Evolutionary conservation across 352 stramenopile species (phyloP).

Genomic region (Aphanomyces invadans): DNA sequence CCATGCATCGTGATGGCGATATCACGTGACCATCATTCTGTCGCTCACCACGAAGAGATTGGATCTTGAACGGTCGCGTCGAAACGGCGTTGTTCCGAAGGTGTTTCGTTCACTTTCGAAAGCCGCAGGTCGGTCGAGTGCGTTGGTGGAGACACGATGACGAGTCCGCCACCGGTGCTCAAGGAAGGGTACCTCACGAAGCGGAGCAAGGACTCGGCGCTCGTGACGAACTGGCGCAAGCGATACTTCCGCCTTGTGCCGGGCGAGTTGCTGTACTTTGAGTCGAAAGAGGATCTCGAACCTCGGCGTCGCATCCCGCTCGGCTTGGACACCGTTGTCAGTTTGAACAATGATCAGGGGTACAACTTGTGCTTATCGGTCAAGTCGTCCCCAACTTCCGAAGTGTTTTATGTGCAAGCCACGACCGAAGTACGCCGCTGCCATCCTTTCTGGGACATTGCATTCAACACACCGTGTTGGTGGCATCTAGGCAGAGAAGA

Average conservation of each 20-base stretch:
- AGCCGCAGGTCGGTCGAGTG: neutral
- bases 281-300: conserved; percentile 30
- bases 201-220: conserved; percentile 35
- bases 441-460: neutral
- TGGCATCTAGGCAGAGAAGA: conserved; percentile 35
- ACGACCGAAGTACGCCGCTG: conserved; percentile 34
- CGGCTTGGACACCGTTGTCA: conserved; percentile 47
- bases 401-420: conserved; percentile 51
- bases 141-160: conserved; percentile 20
- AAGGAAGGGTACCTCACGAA: conserved; percentile 71
- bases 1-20: too few species aligned
- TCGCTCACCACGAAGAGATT: neutral
- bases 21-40: conserved; percentile 8
- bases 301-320: conserved; percentile 40
- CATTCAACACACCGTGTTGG: neutral
- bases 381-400: conserved; percentile 35
- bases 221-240: conserved; percentile 45
- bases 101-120: conserved; percentile 6
- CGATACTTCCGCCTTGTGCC: conserved; percentile 63
- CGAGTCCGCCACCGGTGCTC: conserved; percentile 34
- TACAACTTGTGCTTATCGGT: conserved; percentile 50
- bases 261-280: conserved; percentile 56
- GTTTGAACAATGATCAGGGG: conserved; percentile 55
- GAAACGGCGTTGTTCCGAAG: neutral
- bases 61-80: conserved; percentile 13